phyloP scores from a whole-genome alignment of 2,329 filamentous ascomycete species.

The Curvularia hawaiiensis region DNA sequence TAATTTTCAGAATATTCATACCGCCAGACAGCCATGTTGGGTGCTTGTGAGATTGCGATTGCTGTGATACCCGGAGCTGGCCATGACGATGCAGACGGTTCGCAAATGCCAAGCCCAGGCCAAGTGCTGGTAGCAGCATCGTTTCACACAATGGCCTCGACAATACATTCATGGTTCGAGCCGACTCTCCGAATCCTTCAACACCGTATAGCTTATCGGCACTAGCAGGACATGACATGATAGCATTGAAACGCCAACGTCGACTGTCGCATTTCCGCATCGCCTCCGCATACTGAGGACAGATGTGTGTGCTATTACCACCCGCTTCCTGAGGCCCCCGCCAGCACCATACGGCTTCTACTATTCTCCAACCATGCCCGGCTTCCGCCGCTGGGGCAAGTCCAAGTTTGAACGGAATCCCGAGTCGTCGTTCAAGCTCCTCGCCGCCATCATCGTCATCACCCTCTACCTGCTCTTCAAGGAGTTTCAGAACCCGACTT shows the following conservation, averaged over 20 bases:
- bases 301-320: slow-evolving; percentile 30
- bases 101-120: slow-evolving; percentile 10
- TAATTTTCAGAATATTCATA: slow-evolving; percentile 22
- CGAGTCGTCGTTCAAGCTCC: slow-evolving; percentile 49
- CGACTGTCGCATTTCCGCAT: slow-evolving; percentile 20
- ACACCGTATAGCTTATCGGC: not conserved
- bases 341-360: slow-evolving; percentile 15
- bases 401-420: slow-evolving; percentile 48
- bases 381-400: slow-evolving; percentile 46
- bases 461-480: slow-evolving; percentile 49
- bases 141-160: not conserved
- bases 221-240: slow-evolving; percentile 10
- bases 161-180: not conserved
- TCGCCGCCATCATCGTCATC: slow-evolving; percentile 48
- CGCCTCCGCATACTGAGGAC: slow-evolving; percentile 26
- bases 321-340: slow-evolving; percentile 24
- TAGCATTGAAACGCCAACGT: slow-evolving; percentile 5
- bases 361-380: slow-evolving; percentile 33
- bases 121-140: not conserved
- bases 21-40: slow-evolving; percentile 46
- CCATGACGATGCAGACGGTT: slow-evolving; percentile 9
- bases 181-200: not conserved
- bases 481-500: slow-evolving; percentile 41
- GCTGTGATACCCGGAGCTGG: slow-evolving; percentile 1
- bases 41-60: slow-evolving; percentile 1